Conservation (phyloP, 768 basidiomycete species). For the Leccinum subtestaceum region DNA sequence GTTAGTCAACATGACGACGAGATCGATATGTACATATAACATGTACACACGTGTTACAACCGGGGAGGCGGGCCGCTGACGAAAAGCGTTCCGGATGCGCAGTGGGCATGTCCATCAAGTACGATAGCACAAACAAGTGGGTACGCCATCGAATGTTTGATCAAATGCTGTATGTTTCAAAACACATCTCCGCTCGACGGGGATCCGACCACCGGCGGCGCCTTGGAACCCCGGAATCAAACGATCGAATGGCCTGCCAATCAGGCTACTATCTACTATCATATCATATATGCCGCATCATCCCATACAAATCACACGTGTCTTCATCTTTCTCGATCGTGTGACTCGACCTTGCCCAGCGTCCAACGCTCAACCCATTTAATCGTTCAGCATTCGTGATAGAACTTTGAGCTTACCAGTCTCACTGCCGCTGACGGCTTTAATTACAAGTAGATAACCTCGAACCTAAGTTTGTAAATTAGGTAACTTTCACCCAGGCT, state of each 20-base stretch:
- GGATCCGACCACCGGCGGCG: background rate
- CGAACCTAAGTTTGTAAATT: background rate
- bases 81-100: background rate
- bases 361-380: background rate
- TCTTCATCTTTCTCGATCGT: background rate
- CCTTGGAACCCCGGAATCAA: background rate
- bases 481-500: background rate
- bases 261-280: too few relatives aligned
- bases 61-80: background rate
- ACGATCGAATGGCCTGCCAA: background rate
- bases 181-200: background rate
- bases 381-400: background rate
- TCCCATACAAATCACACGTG: background rate
- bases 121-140: background rate
- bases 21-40: background rate
- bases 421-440: too few relatives aligned
- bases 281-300: background rate
- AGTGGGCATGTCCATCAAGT: too few relatives aligned
- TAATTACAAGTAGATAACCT: too few relatives aligned
- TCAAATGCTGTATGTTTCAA: background rate
- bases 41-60: background rate
- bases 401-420: background rate
- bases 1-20: background rate
- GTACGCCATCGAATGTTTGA: background rate
- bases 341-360: background rate